These are phyloP conservation scores for Letharia columbiana DNA, from an alignment of 495 filamentous ascomycete genomes.

Conservation along the genomic window DNA sequence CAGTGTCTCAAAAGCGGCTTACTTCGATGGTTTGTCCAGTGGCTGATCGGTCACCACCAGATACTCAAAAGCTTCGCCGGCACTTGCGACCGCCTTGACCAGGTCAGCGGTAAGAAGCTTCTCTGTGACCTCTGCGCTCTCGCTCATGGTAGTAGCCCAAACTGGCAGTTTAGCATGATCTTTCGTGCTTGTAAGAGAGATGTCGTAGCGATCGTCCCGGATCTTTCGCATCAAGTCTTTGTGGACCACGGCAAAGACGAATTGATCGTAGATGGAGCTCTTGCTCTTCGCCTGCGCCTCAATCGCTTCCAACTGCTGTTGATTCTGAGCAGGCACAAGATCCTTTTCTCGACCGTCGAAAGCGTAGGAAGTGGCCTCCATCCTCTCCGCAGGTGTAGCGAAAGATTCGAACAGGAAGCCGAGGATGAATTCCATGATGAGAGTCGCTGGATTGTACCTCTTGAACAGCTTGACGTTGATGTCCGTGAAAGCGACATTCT, in stretches of 20 bases:
- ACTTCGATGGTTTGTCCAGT: constrained; percentile 81
- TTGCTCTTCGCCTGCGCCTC: constrained; percentile 43
- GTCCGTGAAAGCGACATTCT: constrained; percentile 88
- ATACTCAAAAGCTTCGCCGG: constrained; percentile 77
- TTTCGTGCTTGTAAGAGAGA: constrained; percentile 84
- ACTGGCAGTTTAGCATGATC: constrained; percentile 82
- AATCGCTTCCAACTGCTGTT: constrained; percentile 33
- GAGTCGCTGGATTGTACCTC: constrained; percentile 78
- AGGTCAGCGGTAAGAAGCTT: constrained; percentile 74
- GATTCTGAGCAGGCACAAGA: constrained; percentile 56
- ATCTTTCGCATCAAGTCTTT: constrained; percentile 87
- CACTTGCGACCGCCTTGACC: constrained; percentile 66
- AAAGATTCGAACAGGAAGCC: constrained; percentile 75
- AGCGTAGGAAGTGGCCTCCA: constrained; percentile 67
- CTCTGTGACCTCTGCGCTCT: constrained; percentile 93
- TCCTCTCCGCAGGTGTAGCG: constrained; percentile 53
- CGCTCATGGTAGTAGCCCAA: constrained; percentile 93
- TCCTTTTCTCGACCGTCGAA: constrained; percentile 88
- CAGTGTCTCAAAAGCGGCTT: constrained; percentile 30
- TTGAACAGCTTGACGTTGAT: constrained; percentile 73
- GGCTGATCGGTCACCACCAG: constrained; percentile 88
- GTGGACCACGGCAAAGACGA: constrained; percentile 92
- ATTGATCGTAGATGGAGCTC: constrained; percentile 78
- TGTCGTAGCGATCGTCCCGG: constrained; percentile 87
- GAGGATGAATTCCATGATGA: constrained; percentile 56